Evolutionary conservation across 208 protist species (phyloP).

Genomic region (Trypanosoma cruzi): DNA sequence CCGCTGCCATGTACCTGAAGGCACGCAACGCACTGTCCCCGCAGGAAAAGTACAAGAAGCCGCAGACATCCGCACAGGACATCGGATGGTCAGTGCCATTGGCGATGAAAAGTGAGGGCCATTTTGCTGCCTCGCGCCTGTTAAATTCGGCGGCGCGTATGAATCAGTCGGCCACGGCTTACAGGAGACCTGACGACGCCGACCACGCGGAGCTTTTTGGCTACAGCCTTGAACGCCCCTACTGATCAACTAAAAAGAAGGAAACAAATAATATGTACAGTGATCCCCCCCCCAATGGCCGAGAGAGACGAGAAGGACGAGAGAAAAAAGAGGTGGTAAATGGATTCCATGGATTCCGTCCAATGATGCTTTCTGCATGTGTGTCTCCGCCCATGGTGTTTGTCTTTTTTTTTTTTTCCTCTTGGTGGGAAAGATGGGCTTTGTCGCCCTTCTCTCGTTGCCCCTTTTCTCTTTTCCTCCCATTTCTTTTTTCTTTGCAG

Average conservation of each 20-base stretch:
- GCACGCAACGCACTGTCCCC: constrained; percentile 37
- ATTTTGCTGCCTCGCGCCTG: constrained; percentile 5
- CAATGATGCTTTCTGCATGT: no score
- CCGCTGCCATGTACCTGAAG: constrained; percentile 40
- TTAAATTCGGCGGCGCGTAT: not conserved
- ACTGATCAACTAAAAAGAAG: no score
- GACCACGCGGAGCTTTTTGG: constrained; percentile 62
- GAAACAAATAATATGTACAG: no score
- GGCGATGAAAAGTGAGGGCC: constrained; percentile 7
- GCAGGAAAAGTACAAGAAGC: constrained; percentile 48
- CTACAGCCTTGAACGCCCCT: constrained; percentile 29
- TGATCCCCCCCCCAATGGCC: no score
- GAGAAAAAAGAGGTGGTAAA: no score
- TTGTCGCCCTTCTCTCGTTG: not conserved
- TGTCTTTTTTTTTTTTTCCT: no score
- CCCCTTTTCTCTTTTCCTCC: not conserved
- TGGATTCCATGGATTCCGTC: no score
- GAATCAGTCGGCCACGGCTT: constrained; percentile 19
- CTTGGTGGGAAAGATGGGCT: not conserved
- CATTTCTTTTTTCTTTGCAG: not conserved
- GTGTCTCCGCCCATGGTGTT: no score
- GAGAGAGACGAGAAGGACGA: no score
- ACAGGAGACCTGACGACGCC: constrained; percentile 57
- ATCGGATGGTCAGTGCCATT: constrained; percentile 45
- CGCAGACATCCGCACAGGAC: constrained; percentile 49